Evolutionary conservation across 345 rosid species (phyloP).

Genomic region (Sisymbrium irio): DNA sequence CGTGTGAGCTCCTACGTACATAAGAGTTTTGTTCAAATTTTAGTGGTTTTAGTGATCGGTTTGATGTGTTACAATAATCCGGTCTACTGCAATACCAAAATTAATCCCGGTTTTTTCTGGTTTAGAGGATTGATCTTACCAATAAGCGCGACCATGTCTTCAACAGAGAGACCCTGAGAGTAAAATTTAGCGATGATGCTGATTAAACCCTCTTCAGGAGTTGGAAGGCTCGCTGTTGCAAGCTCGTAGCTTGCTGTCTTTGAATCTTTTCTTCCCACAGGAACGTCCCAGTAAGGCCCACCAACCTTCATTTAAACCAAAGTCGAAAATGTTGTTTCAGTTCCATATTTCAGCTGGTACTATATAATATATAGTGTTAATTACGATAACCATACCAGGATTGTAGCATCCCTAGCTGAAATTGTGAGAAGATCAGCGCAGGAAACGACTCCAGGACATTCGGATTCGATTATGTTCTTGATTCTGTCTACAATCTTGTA

Average conservation of each 20-base stretch:
- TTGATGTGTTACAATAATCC: background rate
- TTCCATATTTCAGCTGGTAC: background rate
- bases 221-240: constrained; percentile 51
- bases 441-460: constrained; percentile 85
- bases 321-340: background rate
- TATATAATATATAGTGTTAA: background rate
- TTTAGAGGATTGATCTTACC: constrained; percentile 43
- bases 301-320: constrained; percentile 54
- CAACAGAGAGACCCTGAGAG: constrained; percentile 73
- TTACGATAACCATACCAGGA: constrained; percentile 49
- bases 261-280: constrained; percentile 90
- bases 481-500: constrained; percentile 66
- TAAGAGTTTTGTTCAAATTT: background rate
- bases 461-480: constrained; percentile 86
- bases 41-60: background rate
- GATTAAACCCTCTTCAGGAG: constrained; percentile 56
- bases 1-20: constrained; percentile 69
- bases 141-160: constrained; percentile 77
- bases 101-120: background rate
- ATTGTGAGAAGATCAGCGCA: constrained; percentile 90
- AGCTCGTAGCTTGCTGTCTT: constrained; percentile 60
- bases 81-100: background rate
- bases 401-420: constrained; percentile 85
- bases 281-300: constrained; percentile 96
- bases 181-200: constrained; percentile 63